phyloP scores from a whole-genome alignment of 108 stramenopile species.

The Discostella pseudostelligera region DNA sequence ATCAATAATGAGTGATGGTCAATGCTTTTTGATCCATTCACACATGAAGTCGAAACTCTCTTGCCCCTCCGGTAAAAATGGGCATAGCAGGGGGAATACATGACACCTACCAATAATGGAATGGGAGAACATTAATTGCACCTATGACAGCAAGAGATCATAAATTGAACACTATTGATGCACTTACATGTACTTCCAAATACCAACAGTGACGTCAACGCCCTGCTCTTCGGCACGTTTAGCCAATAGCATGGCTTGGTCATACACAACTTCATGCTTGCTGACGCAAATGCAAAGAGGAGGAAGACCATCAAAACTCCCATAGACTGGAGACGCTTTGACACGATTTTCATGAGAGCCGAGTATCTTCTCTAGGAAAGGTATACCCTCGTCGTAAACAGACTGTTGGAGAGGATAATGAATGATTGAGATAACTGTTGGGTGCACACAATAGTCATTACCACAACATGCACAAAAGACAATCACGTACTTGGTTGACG shows the following conservation, averaged over 20 bases:
- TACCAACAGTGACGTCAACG: slow-evolving; percentile 63
- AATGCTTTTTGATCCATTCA: slow-evolving; percentile 63
- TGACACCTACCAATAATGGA: slow-evolving; percentile 61
- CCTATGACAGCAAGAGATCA: too few relatives aligned
- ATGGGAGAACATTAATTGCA: slow-evolving; percentile 1
- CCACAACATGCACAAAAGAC: too few relatives aligned
- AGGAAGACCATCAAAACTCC: slow-evolving; percentile 61
- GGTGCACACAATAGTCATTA: too few relatives aligned
- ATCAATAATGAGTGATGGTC: too few relatives aligned
- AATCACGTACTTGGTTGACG: slow-evolving; percentile 52
- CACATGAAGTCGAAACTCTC: slow-evolving; percentile 64
- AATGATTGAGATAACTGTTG: too few relatives aligned
- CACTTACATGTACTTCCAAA: slow-evolving; percentile 73
- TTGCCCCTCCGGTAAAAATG: slow-evolving; percentile 67
- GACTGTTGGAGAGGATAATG: slow-evolving; percentile 15
- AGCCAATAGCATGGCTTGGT: slow-evolving; percentile 62
- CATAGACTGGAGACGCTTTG: slow-evolving; percentile 65
- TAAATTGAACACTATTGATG: too few relatives aligned
- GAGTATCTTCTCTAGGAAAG: slow-evolving; percentile 40
- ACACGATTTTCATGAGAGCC: slow-evolving; percentile 48
- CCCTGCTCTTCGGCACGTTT: slow-evolving; percentile 53
- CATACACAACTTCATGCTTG: slow-evolving; percentile 77
- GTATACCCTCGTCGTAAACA: slow-evolving; percentile 49
- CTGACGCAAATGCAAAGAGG: slow-evolving; percentile 75
- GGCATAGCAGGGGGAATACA: slow-evolving; percentile 66